Evolutionary conservation across 2,329 filamentous ascomycete species (phyloP), one percentile per base, ranked within the genome.

Genomic region (Emericellopsis cladophorae): DNA sequence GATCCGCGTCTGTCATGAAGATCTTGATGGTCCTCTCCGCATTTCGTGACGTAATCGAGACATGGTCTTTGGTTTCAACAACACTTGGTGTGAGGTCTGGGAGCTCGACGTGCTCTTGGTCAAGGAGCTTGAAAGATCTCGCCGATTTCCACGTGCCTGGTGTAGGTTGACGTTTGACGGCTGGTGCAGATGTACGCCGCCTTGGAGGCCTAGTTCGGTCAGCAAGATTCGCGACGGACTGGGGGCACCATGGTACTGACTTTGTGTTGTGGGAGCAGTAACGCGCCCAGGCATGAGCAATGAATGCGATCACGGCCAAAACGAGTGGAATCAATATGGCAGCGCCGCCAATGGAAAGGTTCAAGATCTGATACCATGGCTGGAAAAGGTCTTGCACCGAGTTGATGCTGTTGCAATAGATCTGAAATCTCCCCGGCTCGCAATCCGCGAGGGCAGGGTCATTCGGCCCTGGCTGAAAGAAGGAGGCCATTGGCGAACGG

Each of bases 361-460:
- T 51, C 23, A 54, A 42, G 22, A 47, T 46, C 41, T 59, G 58
- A 18, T 54, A 46, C 40, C 52, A 53, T 12, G 47, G 42, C 15
- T 44, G 39, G 21, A 57, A 45, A 33, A 52, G 49, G 12, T 45
- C 39, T 7, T 48, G 40, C 7, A 43, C 38, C 2, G 51, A 40
- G 3, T 59, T 36, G 11, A 53, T 40, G 12, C 40, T 48, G 43
- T 60, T 61, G 47, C 53, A 55, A 44, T 58, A 59, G 7, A 60
- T 46, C 36, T 49, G 43, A n/a, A 52, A 55, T 11, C 42, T 37
- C 14, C 48, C 46, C 8, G 38, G 39, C 6, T 47, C 42, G 43
- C 52, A 56, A 14, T 42, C 48, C 16, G 45, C 31, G 32, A 54
- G 43, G 36, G 50, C 48, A 4, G 54, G 52, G 42, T 58, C 53